These are phyloP conservation scores for Clonostachys chloroleuca DNA, from an alignment of 2,329 filamentous ascomycete genomes.

Conservation along the genomic window DNA sequence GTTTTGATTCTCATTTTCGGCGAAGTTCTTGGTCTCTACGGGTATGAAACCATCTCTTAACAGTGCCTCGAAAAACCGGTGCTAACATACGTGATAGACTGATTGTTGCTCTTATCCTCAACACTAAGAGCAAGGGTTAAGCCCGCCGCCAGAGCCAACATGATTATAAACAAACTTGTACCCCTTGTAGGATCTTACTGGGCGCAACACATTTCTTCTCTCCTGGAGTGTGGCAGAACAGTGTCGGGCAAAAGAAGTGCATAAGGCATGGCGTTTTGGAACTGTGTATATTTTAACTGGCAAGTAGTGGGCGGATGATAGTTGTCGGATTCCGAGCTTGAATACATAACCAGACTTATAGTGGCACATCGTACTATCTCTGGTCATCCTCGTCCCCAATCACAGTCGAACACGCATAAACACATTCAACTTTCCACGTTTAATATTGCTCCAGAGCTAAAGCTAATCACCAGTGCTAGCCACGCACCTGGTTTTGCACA, in stretches of 20 bases:
- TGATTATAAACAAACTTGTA: not conserved
- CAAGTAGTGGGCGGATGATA: constrained; percentile 17
- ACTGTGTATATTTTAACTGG: constrained; percentile 24
- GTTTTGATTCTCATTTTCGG: constrained; percentile 98
- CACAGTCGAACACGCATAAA: too few species aligned
- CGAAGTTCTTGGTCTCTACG: constrained; percentile 94
- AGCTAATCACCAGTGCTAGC: too few species aligned
- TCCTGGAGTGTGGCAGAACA: constrained; percentile 4
- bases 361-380: too few species aligned
- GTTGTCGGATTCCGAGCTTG: constrained; percentile 12
- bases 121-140: constrained; percentile 74
- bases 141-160: not conserved
- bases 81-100: constrained; percentile 46
- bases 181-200: not conserved
- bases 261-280: constrained; percentile 31
- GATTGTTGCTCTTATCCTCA: constrained; percentile 89
- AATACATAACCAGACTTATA: constrained; percentile 1
- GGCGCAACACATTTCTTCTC: not conserved
- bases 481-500: too few species aligned
- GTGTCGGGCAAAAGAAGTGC: constrained; percentile 20
- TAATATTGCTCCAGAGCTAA: too few species aligned
- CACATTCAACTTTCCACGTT: too few species aligned
- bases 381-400: too few species aligned
- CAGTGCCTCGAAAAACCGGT: not conserved
- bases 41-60: constrained; percentile 49